Evolutionary conservation across 2,329 filamentous ascomycete genomes (phyloP).

Genomic region (Fusarium compactum): DNA sequence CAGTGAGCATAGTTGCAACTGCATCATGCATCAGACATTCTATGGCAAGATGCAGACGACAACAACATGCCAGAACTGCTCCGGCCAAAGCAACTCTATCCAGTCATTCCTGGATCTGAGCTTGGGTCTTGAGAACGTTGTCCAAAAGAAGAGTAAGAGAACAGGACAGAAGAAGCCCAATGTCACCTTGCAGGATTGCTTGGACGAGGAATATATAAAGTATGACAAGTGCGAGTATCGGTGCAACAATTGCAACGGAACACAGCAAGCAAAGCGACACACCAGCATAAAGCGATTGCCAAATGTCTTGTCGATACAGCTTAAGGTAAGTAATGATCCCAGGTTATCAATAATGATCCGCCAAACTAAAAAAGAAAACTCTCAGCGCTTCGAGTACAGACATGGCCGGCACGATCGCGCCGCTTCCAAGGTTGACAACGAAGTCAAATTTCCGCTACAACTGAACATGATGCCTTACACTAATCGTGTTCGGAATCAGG

Average conservation of each 20-base stretch:
- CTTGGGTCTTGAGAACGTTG: slow-evolving; percentile 81
- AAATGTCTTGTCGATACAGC: slow-evolving; percentile 89
- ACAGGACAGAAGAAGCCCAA: slow-evolving; percentile 59
- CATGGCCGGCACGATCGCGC: slow-evolving; percentile 72
- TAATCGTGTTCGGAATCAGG: slow-evolving; percentile 68
- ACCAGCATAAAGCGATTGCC: slow-evolving; percentile 86
- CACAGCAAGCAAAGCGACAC: slow-evolving; percentile 85
- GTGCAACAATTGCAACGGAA: slow-evolving; percentile 82
- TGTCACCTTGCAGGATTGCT: slow-evolving; percentile 74
- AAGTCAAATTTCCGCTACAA: slow-evolving; percentile 85
- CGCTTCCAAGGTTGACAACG: slow-evolving; percentile 88
- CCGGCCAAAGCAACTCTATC: slow-evolving; percentile 82
- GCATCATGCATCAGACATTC: slow-evolving; percentile 94
- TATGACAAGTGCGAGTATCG: slow-evolving; percentile 91
- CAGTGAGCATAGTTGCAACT: slow-evolving; percentile 78
- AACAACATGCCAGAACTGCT: slow-evolving; percentile 90
- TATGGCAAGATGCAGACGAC: slow-evolving; percentile 92
- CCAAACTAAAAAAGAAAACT: slow-evolving; percentile 11
- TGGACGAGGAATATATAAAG: slow-evolving; percentile 87
- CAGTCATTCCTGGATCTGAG: slow-evolving; percentile 94
- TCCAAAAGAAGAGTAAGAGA: slow-evolving; percentile 73
- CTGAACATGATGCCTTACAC: slow-evolving; percentile 94
- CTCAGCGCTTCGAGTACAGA: slow-evolving; percentile 78
- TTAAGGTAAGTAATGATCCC: slow-evolving; percentile 73
- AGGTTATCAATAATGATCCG: not conserved